Percentiles rank a stretch among this genome's conserved stretches.
These are phyloP conservation scores for Penicillium sp. DNA, from an alignment of 2,329 filamentous ascomycete genomes.

Conservation along the genomic window DNA sequence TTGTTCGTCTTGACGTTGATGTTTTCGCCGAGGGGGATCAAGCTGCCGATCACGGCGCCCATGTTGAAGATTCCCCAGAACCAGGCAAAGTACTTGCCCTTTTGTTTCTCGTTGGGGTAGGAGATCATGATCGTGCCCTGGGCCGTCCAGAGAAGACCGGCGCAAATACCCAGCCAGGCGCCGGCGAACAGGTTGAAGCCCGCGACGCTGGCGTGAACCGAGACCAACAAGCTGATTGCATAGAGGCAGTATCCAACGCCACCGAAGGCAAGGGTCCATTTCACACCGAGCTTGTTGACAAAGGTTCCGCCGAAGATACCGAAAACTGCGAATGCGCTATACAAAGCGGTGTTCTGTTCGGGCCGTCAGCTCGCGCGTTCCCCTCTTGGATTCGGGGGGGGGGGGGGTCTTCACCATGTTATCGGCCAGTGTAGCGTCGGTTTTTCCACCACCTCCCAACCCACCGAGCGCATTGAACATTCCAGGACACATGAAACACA, in stretches of 20 bases:
- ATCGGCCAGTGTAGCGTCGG: constrained; percentile 53
- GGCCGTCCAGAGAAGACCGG: constrained; percentile 47
- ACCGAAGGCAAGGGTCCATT: constrained; percentile 38
- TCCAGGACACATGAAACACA: constrained; percentile 66
- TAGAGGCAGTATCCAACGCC: constrained; percentile 46
- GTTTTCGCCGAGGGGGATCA: constrained; percentile 40
- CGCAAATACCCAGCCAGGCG: constrained; percentile 46
- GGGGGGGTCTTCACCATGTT: constrained; percentile 38
- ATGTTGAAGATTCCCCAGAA: constrained; percentile 95
- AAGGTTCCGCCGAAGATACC: constrained; percentile 57
- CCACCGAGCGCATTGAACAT: constrained; percentile 65
- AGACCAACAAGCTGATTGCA: constrained; percentile 33
- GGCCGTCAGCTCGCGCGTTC: background rate
- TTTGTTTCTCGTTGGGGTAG: constrained; percentile 73
- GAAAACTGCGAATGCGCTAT: constrained; percentile 64
- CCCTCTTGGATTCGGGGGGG: background rate
- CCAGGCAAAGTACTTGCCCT: constrained; percentile 81
- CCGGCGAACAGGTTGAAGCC: constrained; percentile 48
- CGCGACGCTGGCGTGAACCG: constrained; percentile 44
- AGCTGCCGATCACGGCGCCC: constrained; percentile 76
- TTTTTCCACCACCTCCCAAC: constrained; percentile 59
- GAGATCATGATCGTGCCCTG: constrained; percentile 62
- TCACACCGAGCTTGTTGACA: constrained; percentile 39
- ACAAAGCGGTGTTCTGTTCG: constrained; percentile 59
- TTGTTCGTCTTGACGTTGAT: constrained; percentile 33